Conservation (phyloP, 139 green algal species). For the Chara braunii region DNA sequence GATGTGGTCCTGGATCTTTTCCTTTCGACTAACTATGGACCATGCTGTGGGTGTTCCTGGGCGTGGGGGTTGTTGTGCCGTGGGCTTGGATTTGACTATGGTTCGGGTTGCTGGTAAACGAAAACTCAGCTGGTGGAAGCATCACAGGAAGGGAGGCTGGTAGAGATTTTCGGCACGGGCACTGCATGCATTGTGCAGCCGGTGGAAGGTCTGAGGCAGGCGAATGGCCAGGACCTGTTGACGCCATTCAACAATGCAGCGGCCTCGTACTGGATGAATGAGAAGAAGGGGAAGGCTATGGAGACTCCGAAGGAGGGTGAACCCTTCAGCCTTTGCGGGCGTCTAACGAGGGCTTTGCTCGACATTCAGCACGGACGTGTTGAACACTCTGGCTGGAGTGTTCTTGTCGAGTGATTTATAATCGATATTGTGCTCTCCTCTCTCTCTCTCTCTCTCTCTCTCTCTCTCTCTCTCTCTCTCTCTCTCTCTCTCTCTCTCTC, state of each 20-base stretch:
- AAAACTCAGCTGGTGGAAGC: slow-evolving; percentile 39
- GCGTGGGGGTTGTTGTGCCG: no score
- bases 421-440: no score
- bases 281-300: slow-evolving; percentile 2
- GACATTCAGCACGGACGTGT: slow-evolving; percentile 41
- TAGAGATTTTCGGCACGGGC: slow-evolving; percentile 70
- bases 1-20: no score
- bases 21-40: no score
- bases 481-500: no score
- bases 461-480: no score
- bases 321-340: slow-evolving; percentile 15
- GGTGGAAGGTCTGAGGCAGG: slow-evolving; percentile 22
- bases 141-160: slow-evolving; percentile 43
- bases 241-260: slow-evolving; percentile 11
- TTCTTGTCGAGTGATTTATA: no score
- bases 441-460: no score
- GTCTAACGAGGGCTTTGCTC: slow-evolving; percentile 20
- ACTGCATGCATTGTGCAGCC: slow-evolving; percentile 73
- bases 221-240: slow-evolving; percentile 1
- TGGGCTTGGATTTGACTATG: no score
- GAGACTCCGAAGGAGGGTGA: not conserved
- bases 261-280: slow-evolving; percentile 14
- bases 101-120: no score
- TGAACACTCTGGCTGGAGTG: no score
- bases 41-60: no score